Percentiles rank a stretch among this genome's conserved stretches.
These are phyloP conservation scores for Pilasporangium apinafurcum DNA, from an alignment of 352 stramenopile genomes.

Conservation along the genomic window DNA sequence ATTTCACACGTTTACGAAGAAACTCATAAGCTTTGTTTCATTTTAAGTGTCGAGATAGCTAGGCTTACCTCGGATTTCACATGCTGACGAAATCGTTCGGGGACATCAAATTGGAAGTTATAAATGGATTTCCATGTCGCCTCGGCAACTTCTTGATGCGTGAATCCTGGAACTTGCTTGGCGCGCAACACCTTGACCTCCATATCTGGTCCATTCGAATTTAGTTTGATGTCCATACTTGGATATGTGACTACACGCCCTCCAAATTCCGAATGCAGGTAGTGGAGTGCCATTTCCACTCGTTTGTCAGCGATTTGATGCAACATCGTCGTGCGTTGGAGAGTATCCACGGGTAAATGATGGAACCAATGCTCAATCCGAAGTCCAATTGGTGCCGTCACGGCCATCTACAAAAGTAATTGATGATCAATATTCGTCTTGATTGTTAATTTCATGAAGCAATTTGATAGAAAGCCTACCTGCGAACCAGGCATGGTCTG, in stretches of 20 bases:
- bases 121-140: constrained; percentile 74
- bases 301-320: constrained; percentile 49
- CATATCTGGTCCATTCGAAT: constrained; percentile 72
- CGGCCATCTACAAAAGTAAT: constrained; percentile 17
- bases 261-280: constrained; percentile 47
- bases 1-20: background rate
- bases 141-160: constrained; percentile 51
- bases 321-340: constrained; percentile 42
- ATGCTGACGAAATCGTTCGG: constrained; percentile 49
- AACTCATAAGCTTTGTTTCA: background rate
- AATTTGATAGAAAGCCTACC: too few species aligned
- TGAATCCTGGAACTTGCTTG: constrained; percentile 46
- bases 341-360: constrained; percentile 49
- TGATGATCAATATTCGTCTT: too few species aligned
- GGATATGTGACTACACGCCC: constrained; percentile 36
- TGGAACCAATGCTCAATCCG: constrained; percentile 72
- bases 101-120: constrained; percentile 73
- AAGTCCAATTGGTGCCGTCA: constrained; percentile 36
- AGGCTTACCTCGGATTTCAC: constrained; percentile 46
- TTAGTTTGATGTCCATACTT: constrained; percentile 74
- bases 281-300: constrained; percentile 41
- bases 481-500: too few species aligned
- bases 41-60: background rate
- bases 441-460: too few species aligned
- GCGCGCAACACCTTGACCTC: constrained; percentile 73